Evolutionary conservation across 2,329 filamentous ascomycete species (phyloP).

Genomic region (Geoglossum cookeanum): DNA sequence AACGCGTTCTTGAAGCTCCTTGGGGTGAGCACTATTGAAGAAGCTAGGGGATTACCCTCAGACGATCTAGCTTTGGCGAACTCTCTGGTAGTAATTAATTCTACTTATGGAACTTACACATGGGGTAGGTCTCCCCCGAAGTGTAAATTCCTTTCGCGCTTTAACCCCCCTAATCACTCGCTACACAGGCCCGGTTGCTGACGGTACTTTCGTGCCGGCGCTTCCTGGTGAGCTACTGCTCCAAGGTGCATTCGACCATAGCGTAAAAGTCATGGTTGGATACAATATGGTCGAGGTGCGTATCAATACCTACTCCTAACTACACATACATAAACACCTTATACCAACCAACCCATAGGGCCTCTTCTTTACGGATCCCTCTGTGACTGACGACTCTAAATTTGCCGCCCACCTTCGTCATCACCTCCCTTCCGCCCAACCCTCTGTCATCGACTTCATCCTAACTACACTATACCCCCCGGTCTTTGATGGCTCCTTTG

Average conservation of each 20-base stretch:
- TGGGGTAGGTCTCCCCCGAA: conserved; percentile 16
- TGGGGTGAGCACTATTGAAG: conserved; percentile 25
- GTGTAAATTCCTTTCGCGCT: neutral
- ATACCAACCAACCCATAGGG: neutral
- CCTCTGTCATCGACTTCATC: conserved; percentile 21
- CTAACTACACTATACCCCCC: conserved; percentile 29
- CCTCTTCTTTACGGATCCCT: conserved; percentile 10
- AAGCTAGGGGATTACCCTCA: conserved; percentile 24
- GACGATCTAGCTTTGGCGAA: conserved; percentile 25
- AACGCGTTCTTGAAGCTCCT: conserved; percentile 22
- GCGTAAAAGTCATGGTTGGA: conserved; percentile 26
- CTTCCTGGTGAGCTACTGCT: conserved; percentile 27
- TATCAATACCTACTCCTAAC: neutral
- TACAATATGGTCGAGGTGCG: conserved; percentile 24
- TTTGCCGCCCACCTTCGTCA: neutral
- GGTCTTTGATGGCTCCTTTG: conserved; percentile 25
- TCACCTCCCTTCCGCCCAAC: neutral
- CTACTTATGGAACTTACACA: conserved; percentile 24
- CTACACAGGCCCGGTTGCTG: conserved; percentile 23
- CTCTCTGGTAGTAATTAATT: conserved; percentile 20
- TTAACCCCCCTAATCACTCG: neutral
- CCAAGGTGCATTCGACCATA: conserved; percentile 25
- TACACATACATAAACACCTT: neutral
- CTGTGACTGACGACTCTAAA: conserved; percentile 6
- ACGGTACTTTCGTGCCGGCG: conserved; percentile 29